Evolutionary conservation across 108 stramenopile genomes (phyloP).

Genomic region (Cylindrotheca fusiformis): DNA sequence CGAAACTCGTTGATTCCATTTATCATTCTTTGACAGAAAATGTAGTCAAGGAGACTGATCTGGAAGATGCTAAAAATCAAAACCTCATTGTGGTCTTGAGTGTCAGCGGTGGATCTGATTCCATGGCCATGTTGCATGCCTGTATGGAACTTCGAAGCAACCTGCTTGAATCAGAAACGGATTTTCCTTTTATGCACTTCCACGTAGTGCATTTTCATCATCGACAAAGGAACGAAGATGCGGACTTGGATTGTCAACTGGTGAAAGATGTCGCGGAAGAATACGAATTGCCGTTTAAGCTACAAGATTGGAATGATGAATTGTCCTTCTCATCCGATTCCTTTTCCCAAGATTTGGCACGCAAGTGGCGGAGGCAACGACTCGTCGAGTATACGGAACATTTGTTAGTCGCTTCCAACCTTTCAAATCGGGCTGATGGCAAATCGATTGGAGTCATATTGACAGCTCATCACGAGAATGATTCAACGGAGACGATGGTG

Average conservation of each 20-base stretch:
- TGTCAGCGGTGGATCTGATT: slow-evolving; percentile 91
- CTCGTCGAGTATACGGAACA: slow-evolving; percentile 28
- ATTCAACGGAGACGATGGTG: slow-evolving; percentile 76
- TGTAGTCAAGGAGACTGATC: not conserved
- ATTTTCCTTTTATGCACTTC: slow-evolving; percentile 33
- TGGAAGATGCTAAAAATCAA: not conserved
- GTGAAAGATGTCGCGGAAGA: slow-evolving; percentile 53
- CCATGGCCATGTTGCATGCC: slow-evolving; percentile 77
- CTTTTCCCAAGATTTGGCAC: slow-evolving; percentile 81
- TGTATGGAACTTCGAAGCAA: slow-evolving; percentile 38
- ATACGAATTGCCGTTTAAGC: slow-evolving; percentile 56
- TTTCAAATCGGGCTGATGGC: too few relatives aligned
- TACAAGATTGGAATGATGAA: slow-evolving; percentile 51
- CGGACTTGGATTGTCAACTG: slow-evolving; percentile 60
- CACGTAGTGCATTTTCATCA: slow-evolving; percentile 88
- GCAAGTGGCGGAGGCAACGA: slow-evolving; percentile 66
- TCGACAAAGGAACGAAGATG: slow-evolving; percentile 63
- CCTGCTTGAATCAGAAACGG: not conserved
- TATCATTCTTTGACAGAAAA: too few relatives aligned
- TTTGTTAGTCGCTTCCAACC: too few relatives aligned
- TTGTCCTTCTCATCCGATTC: not conserved
- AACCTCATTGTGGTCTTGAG: slow-evolving; percentile 7
- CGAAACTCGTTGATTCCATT: too few relatives aligned
- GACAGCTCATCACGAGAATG: slow-evolving; percentile 86
- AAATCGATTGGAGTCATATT: slow-evolving; percentile 58